phyloP scores from a whole-genome alignment of 2,329 filamentous ascomycete genomes.

The Phyllosticta citriasiana region DNA sequence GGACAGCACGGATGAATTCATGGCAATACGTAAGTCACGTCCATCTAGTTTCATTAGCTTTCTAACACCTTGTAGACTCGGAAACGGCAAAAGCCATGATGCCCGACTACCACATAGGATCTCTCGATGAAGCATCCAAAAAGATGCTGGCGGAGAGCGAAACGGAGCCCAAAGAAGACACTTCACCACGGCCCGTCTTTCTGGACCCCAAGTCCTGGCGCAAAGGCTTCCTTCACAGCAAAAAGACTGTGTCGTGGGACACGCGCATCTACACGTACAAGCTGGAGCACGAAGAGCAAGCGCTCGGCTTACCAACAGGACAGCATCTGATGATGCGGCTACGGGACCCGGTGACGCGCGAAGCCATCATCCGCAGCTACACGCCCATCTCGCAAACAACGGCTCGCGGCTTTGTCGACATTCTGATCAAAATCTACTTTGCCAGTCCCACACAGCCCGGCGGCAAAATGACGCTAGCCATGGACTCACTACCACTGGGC shows the following conservation, averaged over 20 bases:
- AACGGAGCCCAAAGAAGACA: conserved; percentile 30
- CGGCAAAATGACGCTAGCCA: conserved; percentile 71
- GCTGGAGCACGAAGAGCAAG: conserved; percentile 61
- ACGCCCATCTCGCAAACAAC: conserved; percentile 65
- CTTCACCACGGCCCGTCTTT: conserved; percentile 50
- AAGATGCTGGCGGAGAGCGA: conserved; percentile 42
- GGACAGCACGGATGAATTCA: conserved; percentile 79
- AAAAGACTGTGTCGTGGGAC: conserved; percentile 63
- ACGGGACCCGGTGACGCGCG: conserved; percentile 57
- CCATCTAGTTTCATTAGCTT: background rate
- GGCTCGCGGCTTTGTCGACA: conserved; percentile 54
- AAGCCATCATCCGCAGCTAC: conserved; percentile 75
- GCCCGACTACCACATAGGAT: conserved; percentile 73
- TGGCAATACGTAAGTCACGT: conserved; percentile 70
- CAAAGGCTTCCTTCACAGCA: conserved; percentile 59
- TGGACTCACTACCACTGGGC: conserved; percentile 63
- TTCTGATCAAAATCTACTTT: conserved; percentile 77
- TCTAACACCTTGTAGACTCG: conserved; percentile 51
- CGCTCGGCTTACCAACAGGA: conserved; percentile 67
- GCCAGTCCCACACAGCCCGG: conserved; percentile 47
- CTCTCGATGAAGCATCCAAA: conserved; percentile 53
- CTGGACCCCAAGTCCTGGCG: conserved; percentile 63
- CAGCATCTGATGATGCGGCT: conserved; percentile 82
- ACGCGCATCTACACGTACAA: conserved; percentile 73
- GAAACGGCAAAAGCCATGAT: conserved; percentile 92